These are phyloP conservation scores for Ogataea polymorpha DNA, from an alignment of 805 yeast genomes.

Conservation along the genomic window DNA sequence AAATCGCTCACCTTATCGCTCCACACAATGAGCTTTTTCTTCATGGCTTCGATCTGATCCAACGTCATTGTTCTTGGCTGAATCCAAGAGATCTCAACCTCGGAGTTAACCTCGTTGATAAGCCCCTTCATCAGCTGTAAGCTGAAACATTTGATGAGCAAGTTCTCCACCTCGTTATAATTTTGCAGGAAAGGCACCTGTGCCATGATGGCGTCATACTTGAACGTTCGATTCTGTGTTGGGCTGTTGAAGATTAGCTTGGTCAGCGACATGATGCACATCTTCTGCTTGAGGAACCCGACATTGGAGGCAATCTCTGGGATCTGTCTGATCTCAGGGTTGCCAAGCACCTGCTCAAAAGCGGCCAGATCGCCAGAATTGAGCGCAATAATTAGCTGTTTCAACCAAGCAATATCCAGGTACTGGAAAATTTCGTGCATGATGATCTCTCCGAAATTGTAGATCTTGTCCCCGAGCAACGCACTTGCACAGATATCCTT, in stretches of 20 bases:
- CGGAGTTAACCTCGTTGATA: slow-evolving; percentile 80
- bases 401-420: slow-evolving; percentile 59
- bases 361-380: slow-evolving; percentile 72
- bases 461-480: slow-evolving; percentile 83
- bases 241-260: slow-evolving; percentile 81
- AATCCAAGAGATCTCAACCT: slow-evolving; percentile 85
- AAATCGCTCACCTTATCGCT: slow-evolving; percentile 66
- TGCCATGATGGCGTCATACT: slow-evolving; percentile 68
- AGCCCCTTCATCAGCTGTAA: slow-evolving; percentile 82
- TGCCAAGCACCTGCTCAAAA: slow-evolving; percentile 46
- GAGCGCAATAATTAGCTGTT: slow-evolving; percentile 63
- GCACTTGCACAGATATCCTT: slow-evolving; percentile 84
- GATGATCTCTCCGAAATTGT: slow-evolving; percentile 92
- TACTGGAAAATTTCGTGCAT: slow-evolving; percentile 76
- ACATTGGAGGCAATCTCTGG: slow-evolving; percentile 48
- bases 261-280: slow-evolving; percentile 86
- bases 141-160: slow-evolving; percentile 88
- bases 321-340: slow-evolving; percentile 15
- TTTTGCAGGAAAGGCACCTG: slow-evolving; percentile 59
- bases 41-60: slow-evolving; percentile 76
- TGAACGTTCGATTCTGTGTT: slow-evolving; percentile 67
- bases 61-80: slow-evolving; percentile 91
- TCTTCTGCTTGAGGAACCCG: slow-evolving; percentile 78
- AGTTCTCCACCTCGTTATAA: slow-evolving; percentile 77
- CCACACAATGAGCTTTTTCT: slow-evolving; percentile 74